These are phyloP conservation scores for Fallopia convolvulus DNA, from an alignment of 148 eudicot genomes.

Conservation along the genomic window DNA sequence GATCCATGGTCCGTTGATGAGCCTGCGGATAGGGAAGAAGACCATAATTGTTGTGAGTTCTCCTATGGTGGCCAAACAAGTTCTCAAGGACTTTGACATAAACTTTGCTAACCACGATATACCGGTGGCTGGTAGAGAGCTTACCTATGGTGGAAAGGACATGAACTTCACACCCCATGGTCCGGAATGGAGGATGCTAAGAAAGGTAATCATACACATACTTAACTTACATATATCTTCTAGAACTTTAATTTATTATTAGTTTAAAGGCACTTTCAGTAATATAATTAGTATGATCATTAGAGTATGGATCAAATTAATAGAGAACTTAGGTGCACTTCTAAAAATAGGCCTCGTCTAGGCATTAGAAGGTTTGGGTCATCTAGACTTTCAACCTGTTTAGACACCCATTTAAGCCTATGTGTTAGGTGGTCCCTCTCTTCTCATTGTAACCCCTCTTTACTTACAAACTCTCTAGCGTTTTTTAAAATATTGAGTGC, in stretches of 20 bases:
- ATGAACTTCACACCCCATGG: constrained; percentile 56
- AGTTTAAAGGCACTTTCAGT: neutral
- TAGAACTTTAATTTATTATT: too few relatives aligned
- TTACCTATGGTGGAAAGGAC: constrained; percentile 44
- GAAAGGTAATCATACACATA: constrained; percentile 20
- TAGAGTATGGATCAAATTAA: too few relatives aligned
- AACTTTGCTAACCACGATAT: constrained; percentile 61
- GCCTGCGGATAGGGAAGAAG: constrained; percentile 45
- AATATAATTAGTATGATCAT: too few relatives aligned
- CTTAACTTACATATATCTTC: neutral
- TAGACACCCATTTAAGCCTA: too few relatives aligned
- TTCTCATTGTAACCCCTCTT: too few relatives aligned
- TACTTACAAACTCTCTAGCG: too few relatives aligned
- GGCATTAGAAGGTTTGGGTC: too few relatives aligned
- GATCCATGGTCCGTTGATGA: constrained; percentile 45
- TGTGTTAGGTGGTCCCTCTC: too few relatives aligned
- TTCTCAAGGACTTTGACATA: constrained; percentile 45
- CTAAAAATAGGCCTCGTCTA: too few relatives aligned
- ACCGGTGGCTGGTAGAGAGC: constrained; percentile 40
- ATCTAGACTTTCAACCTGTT: too few relatives aligned
- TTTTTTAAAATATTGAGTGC: too few relatives aligned
- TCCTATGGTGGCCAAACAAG: constrained; percentile 37
- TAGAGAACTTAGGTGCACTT: too few relatives aligned
- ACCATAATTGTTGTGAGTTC: constrained; percentile 41
- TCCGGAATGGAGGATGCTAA: constrained; percentile 47